phyloP scores from a whole-genome alignment of 2,329 filamentous ascomycete species.

The Cucurbitaria berberidis region DNA sequence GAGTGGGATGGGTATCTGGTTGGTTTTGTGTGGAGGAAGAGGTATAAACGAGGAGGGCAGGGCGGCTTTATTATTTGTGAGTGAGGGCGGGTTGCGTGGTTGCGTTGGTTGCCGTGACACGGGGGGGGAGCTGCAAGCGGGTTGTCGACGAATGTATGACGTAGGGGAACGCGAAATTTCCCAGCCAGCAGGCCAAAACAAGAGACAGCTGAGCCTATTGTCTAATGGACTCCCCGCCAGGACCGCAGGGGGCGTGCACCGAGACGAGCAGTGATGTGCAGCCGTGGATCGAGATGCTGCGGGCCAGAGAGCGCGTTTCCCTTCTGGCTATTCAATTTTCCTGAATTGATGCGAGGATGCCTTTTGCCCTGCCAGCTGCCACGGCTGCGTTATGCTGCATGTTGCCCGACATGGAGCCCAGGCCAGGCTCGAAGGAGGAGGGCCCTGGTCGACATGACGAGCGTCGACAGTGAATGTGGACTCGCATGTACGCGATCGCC shows the following conservation, averaged over 20 bases:
- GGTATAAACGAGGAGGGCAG: constrained; percentile 18
- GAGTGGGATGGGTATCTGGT: constrained; percentile 6
- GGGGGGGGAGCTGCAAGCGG: constrained; percentile 1
- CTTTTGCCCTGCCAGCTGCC: no score
- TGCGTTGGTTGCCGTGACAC: constrained; percentile 21
- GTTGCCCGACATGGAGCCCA: not conserved
- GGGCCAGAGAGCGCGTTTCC: not conserved
- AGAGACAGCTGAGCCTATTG: not conserved
- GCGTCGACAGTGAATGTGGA: not conserved
- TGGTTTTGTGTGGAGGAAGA: constrained; percentile 7
- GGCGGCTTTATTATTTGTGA: constrained; percentile 29
- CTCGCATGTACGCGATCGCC: constrained; percentile 3
- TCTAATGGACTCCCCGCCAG: not conserved
- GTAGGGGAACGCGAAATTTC: constrained; percentile 8
- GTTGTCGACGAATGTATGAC: constrained; percentile 2
- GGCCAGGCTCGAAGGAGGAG: constrained; percentile 1
- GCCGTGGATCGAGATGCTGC: not conserved
- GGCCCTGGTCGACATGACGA: constrained; percentile 1
- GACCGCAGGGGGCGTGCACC: not conserved
- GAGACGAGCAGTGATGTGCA: not conserved
- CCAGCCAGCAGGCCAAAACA: constrained; percentile 3
- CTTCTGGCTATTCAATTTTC: not conserved
- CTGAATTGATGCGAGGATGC: not conserved
- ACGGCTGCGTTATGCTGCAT: not conserved
- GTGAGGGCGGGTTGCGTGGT: no score